Percentiles rank a stretch among this genome's conserved stretches.
phyloP scores from a whole-genome alignment of 176 grass and related monocot genomes.

The Oropetium thomaeum region DNA sequence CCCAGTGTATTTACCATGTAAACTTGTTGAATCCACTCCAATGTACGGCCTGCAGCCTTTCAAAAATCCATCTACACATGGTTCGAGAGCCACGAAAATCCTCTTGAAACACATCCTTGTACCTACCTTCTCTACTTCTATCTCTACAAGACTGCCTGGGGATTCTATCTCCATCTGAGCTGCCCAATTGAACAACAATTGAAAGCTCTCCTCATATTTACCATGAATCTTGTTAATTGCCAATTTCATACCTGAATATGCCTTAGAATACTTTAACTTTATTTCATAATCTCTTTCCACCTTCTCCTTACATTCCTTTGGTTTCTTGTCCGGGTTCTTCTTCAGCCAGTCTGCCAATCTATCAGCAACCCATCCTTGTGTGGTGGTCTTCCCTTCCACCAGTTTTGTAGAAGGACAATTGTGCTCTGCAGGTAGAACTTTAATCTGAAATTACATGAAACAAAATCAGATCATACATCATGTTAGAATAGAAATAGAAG shows the following conservation, averaged over 20 bases:
- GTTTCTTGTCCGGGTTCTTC: neutral
- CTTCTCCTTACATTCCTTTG: neutral
- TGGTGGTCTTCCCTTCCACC: neutral
- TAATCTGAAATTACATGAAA: neutral
- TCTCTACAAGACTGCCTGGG: too few species aligned
- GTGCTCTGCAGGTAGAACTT: neutral
- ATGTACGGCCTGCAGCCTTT: too few species aligned
- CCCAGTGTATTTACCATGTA: too few species aligned
- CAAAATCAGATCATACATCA: too few species aligned
- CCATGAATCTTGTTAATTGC: neutral
- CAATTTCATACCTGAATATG: neutral
- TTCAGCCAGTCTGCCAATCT: neutral
- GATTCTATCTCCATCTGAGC: too few species aligned
- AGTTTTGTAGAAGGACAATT: neutral
- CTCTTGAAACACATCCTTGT: too few species aligned
- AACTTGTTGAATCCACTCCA: too few species aligned
- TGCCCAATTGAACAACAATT: neutral
- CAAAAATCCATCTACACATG: too few species aligned
- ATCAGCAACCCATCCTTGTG: neutral
- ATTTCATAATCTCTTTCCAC: neutral
- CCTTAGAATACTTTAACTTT: neutral
- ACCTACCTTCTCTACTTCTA: too few species aligned
- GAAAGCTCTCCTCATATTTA: neutral
- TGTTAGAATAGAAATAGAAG: too few species aligned
- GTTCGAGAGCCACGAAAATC: too few species aligned